Percentiles rank a stretch among this genome's conserved stretches.
phyloP scores from a whole-genome alignment of 2,329 filamentous ascomycete genomes.

The Neonectria hederae region DNA sequence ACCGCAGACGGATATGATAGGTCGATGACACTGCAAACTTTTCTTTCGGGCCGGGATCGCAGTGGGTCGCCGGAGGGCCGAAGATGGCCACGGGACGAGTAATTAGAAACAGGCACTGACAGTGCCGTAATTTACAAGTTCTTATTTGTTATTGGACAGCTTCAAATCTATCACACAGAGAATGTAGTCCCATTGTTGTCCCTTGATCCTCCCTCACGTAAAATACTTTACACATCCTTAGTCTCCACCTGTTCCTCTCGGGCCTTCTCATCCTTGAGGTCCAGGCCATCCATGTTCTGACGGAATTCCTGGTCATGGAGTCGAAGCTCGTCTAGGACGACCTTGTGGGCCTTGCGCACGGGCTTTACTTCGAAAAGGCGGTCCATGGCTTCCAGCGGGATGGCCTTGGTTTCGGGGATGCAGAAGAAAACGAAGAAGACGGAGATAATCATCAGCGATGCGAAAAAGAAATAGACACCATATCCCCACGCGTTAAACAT shows the following conservation, averaged over 20 bases:
- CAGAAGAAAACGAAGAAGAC: conserved; percentile 69
- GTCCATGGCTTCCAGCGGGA: conserved; percentile 73
- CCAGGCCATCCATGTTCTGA: conserved; percentile 41
- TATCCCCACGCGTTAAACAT: no score
- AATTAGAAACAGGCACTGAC: background rate
- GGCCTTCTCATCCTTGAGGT: conserved; percentile 43
- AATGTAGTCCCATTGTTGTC: background rate
- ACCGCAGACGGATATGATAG: background rate
- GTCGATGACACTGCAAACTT: background rate
- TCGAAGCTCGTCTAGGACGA: conserved; percentile 55
- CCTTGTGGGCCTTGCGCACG: conserved; percentile 53
- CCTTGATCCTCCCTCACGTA: background rate
- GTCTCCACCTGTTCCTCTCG: conserved; percentile 40
- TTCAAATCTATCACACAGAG: background rate
- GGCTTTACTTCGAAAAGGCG: conserved; percentile 64
- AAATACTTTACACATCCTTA: conserved; percentile 13
- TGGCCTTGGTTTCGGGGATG: conserved; percentile 72
- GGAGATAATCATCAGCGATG: conserved; percentile 67
- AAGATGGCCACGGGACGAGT: background rate
- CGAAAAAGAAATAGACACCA: conserved; percentile 77
- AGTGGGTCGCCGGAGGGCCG: background rate
- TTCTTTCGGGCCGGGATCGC: background rate
- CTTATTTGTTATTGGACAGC: background rate
- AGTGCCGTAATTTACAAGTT: background rate
- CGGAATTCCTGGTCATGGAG: conserved; percentile 48